phyloP scores from a whole-genome alignment of 306 rosid genomes.

The Quercus mongolica region DNA sequence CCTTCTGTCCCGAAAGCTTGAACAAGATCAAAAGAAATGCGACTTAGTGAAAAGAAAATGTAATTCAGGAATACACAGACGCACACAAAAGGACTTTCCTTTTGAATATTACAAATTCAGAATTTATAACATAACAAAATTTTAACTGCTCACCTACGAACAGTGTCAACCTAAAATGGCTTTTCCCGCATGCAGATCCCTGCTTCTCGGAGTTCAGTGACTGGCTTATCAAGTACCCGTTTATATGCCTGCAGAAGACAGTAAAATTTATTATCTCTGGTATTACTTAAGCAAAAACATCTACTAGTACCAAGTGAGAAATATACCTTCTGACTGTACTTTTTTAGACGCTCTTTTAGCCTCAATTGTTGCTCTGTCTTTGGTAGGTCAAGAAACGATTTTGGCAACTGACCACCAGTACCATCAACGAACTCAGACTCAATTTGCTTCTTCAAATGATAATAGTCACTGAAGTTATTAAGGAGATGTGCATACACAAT shows the following conservation, averaged over 20 bases:
- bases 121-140: background rate
- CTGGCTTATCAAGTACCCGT: constrained; percentile 89
- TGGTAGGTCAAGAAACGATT: constrained; percentile 88
- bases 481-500: constrained; percentile 22
- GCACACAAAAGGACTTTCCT: background rate
- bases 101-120: background rate
- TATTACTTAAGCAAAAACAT: constrained; percentile 26
- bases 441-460: constrained; percentile 87
- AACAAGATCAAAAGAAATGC: constrained; percentile 27
- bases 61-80: constrained; percentile 2
- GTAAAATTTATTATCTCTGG: constrained; percentile 28
- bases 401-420: constrained; percentile 47
- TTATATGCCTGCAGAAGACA: constrained; percentile 71
- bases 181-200: constrained; percentile 99
- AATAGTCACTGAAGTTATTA: constrained; percentile 72
- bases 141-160: constrained; percentile 74
- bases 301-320: constrained; percentile 8
- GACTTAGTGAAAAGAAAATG: constrained; percentile 23
- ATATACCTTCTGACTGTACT: constrained; percentile 93
- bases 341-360: constrained; percentile 88
- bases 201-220: constrained; percentile 89
- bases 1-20: constrained; percentile 96
- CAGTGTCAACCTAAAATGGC: constrained; percentile 96
- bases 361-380: constrained; percentile 79
- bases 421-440: constrained; percentile 86